A percentile compares a stretch with the other conserved stretches of the same genome.
Evolutionary conservation across 331 rosid species (phyloP).

Genomic region (Erythrophleum ivorense): DNA sequence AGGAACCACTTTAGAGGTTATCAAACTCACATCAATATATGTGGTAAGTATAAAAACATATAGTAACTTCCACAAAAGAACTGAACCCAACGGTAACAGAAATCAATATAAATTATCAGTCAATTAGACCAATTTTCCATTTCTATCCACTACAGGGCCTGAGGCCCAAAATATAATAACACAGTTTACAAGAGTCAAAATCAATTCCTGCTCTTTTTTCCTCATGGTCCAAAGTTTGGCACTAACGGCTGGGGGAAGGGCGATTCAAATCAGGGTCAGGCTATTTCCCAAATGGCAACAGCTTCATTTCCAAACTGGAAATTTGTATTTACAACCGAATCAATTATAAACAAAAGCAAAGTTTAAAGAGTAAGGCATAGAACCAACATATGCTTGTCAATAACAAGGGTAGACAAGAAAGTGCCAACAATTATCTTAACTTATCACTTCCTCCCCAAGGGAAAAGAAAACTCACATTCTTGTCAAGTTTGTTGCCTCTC

Average conservation of each 20-base stretch:
- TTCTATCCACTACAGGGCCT: background rate
- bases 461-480: slow-evolving; percentile 55
- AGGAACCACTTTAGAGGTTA: background rate
- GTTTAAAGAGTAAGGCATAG: background rate
- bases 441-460: background rate
- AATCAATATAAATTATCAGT: background rate
- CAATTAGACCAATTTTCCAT: background rate
- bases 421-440: background rate
- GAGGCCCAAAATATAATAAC: background rate
- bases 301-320: background rate
- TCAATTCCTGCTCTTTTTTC: background rate
- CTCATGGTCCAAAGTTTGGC: background rate
- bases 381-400: background rate
- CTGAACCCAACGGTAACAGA: background rate
- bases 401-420: background rate
- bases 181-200: background rate
- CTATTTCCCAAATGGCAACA: background rate
- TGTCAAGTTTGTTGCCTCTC: slow-evolving; percentile 71
- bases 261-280: background rate
- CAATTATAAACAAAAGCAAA: background rate
- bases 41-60: background rate
- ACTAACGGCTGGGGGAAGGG: background rate
- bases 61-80: background rate
- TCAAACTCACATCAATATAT: background rate
- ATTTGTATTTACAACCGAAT: background rate